Evolutionary conservation across 1,139 yeast species (phyloP).

Genomic region (Blastobotrys buckinghamii): DNA sequence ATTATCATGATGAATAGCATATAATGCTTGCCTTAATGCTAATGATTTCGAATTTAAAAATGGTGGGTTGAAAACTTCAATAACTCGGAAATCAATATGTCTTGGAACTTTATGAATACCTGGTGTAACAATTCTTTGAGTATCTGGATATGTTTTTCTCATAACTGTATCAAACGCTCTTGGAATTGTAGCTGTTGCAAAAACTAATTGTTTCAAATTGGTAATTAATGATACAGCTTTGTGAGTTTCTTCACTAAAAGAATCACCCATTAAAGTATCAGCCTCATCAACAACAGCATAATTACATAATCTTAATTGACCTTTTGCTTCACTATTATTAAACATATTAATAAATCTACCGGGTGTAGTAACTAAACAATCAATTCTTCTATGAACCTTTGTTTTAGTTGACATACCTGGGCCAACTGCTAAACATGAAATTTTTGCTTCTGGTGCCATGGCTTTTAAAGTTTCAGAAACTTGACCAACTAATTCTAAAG

Average conservation of each 20-base stretch:
- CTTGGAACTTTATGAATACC: constrained; percentile 77
- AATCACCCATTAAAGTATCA: constrained; percentile 81
- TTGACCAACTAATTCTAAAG: constrained; percentile 83
- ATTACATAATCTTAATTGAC: constrained; percentile 32
- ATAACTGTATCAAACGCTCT: constrained; percentile 64
- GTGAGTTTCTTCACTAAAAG: constrained; percentile 69
- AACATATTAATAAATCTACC: constrained; percentile 27
- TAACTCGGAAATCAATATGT: constrained; percentile 61
- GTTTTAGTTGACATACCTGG: constrained; percentile 18
- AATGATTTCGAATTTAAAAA: constrained; percentile 77
- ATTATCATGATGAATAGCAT: constrained; percentile 79
- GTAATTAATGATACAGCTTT: constrained; percentile 48
- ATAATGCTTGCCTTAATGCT: constrained; percentile 82
- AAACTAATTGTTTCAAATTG: constrained; percentile 55
- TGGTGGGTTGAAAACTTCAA: constrained; percentile 70
- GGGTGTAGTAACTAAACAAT: constrained; percentile 82
- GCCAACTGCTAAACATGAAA: constrained; percentile 26
- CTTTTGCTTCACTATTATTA: constrained; percentile 14
- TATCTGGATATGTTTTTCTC: constrained; percentile 55
- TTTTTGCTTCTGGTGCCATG: constrained; percentile 36
- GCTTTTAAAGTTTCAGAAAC: constrained; percentile 52
- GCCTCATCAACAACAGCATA: constrained; percentile 90
- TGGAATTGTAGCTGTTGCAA: constrained; percentile 91
- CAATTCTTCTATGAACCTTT: constrained; percentile 51
- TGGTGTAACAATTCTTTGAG: constrained; percentile 70